Conservation (phyloP, 106 monocot genomes). For the Platanthera guangdongensis region DNA sequence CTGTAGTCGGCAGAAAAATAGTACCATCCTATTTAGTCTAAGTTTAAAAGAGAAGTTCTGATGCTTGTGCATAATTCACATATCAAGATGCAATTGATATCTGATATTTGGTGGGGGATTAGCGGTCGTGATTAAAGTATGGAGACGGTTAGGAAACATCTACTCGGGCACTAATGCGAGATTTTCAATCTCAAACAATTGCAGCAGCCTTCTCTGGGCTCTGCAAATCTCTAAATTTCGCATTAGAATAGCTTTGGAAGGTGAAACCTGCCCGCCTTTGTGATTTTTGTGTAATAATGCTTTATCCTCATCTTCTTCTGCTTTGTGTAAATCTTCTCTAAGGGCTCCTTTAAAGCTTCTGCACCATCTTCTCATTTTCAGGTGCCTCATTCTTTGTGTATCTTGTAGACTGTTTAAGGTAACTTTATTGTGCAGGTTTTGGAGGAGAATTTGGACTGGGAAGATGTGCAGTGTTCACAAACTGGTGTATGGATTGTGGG, state of each 20-base stretch:
- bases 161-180: not conserved
- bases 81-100: not conserved
- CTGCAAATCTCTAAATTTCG: not conserved
- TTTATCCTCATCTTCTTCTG: not conserved
- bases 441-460: too few species aligned
- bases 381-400: too few species aligned
- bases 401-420: too few species aligned
- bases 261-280: constrained; percentile 4
- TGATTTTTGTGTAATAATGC: not conserved
- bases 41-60: not conserved
- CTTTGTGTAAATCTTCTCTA: not conserved
- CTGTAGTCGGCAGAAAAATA: not conserved
- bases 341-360: not conserved
- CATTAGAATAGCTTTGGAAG: not conserved
- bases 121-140: not conserved
- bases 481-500: too few species aligned
- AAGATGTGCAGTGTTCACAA: too few species aligned
- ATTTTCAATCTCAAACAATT: not conserved
- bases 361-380: too few species aligned
- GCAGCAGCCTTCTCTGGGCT: constrained; percentile 3
- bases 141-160: not conserved
- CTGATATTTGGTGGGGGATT: not conserved
- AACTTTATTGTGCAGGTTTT: too few species aligned
- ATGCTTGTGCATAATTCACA: not conserved
- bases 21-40: not conserved